phyloP scores from a whole-genome alignment of 805 yeast species.

The Sugiyamaella chiloensis region DNA sequence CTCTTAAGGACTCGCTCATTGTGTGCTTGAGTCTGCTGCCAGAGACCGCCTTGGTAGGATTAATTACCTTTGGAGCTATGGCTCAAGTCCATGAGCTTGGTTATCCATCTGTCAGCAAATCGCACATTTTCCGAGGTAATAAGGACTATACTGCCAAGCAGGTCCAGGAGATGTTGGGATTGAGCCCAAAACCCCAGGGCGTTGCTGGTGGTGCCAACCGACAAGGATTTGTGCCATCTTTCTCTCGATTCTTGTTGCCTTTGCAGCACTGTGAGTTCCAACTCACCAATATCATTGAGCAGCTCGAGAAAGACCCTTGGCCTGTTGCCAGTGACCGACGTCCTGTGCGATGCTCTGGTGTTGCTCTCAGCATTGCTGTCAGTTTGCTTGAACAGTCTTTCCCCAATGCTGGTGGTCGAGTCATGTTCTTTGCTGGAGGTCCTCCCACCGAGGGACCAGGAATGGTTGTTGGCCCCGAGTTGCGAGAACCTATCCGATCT shows the following conservation, averaged over 20 bases:
- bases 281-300: slow-evolving; percentile 74
- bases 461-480: slow-evolving; percentile 81
- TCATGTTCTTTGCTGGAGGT: slow-evolving; percentile 89
- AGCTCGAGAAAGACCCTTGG: slow-evolving; percentile 82
- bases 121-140: slow-evolving; percentile 83
- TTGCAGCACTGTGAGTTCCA: slow-evolving; percentile 78
- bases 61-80: slow-evolving; percentile 85
- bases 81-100: slow-evolving; percentile 85
- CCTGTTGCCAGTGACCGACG: slow-evolving; percentile 78
- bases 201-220: slow-evolving; percentile 37
- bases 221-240: slow-evolving; percentile 26
- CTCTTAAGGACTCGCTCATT: slow-evolving; percentile 77
- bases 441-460: slow-evolving; percentile 96
- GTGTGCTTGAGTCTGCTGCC: slow-evolving; percentile 78
- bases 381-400: slow-evolving; percentile 76
- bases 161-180: slow-evolving; percentile 63
- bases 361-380: slow-evolving; percentile 83
- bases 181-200: slow-evolving; percentile 29
- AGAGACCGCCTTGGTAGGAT: slow-evolving; percentile 83
- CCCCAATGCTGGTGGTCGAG: slow-evolving; percentile 75
- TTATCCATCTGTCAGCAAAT: slow-evolving; percentile 62
- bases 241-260: slow-evolving; percentile 68
- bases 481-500: slow-evolving; percentile 95
- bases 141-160: slow-evolving; percentile 67
- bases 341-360: slow-evolving; percentile 88